Conservation (phyloP, 2,329 filamentous ascomycete genomes). For the Thielaviopsis populi region DNA sequence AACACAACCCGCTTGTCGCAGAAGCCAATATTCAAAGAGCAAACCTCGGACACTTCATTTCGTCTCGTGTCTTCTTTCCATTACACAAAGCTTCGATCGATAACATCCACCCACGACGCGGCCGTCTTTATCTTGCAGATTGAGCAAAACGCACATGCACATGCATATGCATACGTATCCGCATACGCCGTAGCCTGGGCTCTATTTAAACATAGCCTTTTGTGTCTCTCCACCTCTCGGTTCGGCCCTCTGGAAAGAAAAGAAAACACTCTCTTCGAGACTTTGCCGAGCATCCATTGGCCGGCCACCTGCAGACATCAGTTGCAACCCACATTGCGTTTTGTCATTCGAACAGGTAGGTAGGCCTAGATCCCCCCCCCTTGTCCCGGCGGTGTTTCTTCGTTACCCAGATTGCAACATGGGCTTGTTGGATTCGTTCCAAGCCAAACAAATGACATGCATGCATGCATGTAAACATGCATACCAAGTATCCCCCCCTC, state of each 20-base stretch:
- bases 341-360: not conserved
- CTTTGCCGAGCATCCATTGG: not conserved
- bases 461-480: not conserved
- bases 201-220: not conserved
- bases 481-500: not conserved
- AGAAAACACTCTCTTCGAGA: not conserved
- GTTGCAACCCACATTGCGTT: not conserved
- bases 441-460: not conserved
- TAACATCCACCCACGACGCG: not conserved
- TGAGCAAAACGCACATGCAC: not conserved
- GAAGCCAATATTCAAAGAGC: not conserved
- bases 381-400: not conserved
- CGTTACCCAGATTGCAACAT: not conserved
- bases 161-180: not conserved
- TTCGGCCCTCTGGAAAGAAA: not conserved
- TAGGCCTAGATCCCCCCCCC: not conserved
- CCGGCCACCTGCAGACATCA: not conserved
- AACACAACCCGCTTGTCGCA: not conserved
- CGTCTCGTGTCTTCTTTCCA: not conserved
- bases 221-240: not conserved
- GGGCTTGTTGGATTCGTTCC: not conserved
- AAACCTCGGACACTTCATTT: not conserved
- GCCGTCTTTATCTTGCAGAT: not conserved
- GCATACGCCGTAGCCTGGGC: not conserved
- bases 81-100: not conserved